Base-by-base conservation (phyloP, 2,329 filamentous ascomycete genomes). In the Claviceps lovelessii region DNA sequence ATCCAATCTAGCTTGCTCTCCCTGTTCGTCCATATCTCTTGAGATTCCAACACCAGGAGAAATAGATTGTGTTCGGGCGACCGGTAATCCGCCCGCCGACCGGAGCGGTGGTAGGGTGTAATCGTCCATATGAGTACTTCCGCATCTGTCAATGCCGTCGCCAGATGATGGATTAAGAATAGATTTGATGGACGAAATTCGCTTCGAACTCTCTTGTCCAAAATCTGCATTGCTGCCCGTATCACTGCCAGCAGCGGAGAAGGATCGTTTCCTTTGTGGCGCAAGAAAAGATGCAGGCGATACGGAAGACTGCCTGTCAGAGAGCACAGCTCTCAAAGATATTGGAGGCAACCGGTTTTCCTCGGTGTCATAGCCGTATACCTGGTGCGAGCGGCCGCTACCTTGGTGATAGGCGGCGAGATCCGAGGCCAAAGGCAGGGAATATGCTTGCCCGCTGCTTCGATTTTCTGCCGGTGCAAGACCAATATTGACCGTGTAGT, bases 151-250 rank as follows among this genome's bases (percentile, higher is more conserved):
- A 9, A 58, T 59, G 23, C 60, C 57, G n/a, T 60, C 59, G n/a
- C 58, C 59, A 8, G 58, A 62, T 17, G 69, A 62, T 3, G 81
- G 81, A 58, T 89, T 90, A 13, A 90, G 70, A 48, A 90, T 84
- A 5, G 85, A 86, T 59, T 84, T 86, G 58, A 90, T 90, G 3
- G 85, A 88, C 19, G 83, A 87, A 4, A 89, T 70, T 15, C 86
- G 80, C 64, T 85, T 77, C 46, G 79, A 69, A 42, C 69, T 70
- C 31, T 80, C 75, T 29, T 73, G 69, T 2, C 70, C 69, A n/a
- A 63, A 61, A 42, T 74, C 71, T 37, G 65, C 62, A 8, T 60
- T 55, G n/a, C 56, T 62, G 23, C 67, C 63, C n/a, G 65, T 63
- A 42, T 81, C 79, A 23, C 73, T 75, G 54, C 84, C 80, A 0